phyloP scores from a whole-genome alignment of 352 stramenopile genomes.

The Phytophthora kernoviae region DNA sequence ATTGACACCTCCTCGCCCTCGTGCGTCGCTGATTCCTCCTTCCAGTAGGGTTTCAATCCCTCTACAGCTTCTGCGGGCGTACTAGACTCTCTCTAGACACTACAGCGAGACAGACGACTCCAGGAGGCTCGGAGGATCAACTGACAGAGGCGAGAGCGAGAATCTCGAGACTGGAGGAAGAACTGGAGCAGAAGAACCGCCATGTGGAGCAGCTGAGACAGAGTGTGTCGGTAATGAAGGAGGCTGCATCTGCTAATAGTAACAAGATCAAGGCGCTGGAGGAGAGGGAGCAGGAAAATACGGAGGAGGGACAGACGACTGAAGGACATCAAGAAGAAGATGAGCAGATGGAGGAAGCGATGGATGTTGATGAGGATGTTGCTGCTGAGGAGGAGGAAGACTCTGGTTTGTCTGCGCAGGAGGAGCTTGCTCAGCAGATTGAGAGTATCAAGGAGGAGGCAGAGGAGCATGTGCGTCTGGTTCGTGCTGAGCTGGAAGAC shows the following conservation, averaged over 20 bases:
- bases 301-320: slow-evolving; percentile 1
- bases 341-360: slow-evolving; percentile 32
- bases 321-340: slow-evolving; percentile 24
- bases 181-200: slow-evolving; percentile 73
- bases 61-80: slow-evolving; percentile 3
- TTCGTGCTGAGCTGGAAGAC: slow-evolving; percentile 71
- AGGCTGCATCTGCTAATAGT: slow-evolving; percentile 33
- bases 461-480: slow-evolving; percentile 59
- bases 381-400: slow-evolving; percentile 19
- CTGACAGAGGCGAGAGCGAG: slow-evolving; percentile 50
- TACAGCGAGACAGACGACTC: slow-evolving; percentile 3
- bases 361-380: slow-evolving; percentile 38
- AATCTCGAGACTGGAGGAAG: slow-evolving; percentile 68
- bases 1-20: slow-evolving; percentile 15
- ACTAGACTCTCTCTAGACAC: slow-evolving; percentile 41
- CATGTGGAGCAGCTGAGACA: slow-evolving; percentile 74
- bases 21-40: slow-evolving; percentile 27
- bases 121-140: slow-evolving; percentile 39
- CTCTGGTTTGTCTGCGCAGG: slow-evolving; percentile 23
- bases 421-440: slow-evolving; percentile 54
- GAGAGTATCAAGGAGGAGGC: slow-evolving; percentile 57
- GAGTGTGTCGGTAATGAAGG: slow-evolving; percentile 55
- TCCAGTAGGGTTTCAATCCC: slow-evolving; percentile 9
- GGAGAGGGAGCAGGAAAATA: slow-evolving; percentile 23
- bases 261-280: slow-evolving; percentile 38